Conservation (phyloP, 352 stramenopile species). For the Thalassiosira sp. region DNA sequence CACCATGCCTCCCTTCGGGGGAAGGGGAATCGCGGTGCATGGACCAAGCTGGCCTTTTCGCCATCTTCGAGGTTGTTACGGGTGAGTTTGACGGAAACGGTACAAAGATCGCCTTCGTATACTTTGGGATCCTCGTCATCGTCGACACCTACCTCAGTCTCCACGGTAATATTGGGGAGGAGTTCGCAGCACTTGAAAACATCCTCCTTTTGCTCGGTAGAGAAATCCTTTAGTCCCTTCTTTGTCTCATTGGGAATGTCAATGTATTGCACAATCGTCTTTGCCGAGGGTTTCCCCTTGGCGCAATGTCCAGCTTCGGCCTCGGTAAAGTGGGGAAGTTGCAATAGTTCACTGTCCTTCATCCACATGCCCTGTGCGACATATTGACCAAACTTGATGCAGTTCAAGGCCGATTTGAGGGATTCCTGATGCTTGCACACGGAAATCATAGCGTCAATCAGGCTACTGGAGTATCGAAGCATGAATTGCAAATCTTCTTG, state of each 20-base stretch:
- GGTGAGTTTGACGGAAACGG: slow-evolving; percentile 93
- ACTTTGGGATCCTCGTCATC: slow-evolving; percentile 92
- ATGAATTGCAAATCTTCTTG: slow-evolving; percentile 92
- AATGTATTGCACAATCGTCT: slow-evolving; percentile 93
- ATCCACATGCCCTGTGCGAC: slow-evolving; percentile 96
- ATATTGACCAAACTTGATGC: slow-evolving; percentile 97
- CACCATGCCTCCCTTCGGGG: slow-evolving; percentile 96
- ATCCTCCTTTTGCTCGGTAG: slow-evolving; percentile 90
- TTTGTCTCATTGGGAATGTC: slow-evolving; percentile 88
- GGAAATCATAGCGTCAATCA: slow-evolving; percentile 99
- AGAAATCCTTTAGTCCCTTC: slow-evolving; percentile 91
- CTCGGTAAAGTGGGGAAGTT: slow-evolving; percentile 85
- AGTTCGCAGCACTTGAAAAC: slow-evolving; percentile 91
- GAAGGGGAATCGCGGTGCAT: slow-evolving; percentile 94
- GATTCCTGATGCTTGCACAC: slow-evolving; percentile 95
- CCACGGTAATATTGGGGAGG: slow-evolving; percentile 92
- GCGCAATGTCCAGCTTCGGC: slow-evolving; percentile 91
- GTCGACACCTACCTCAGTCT: slow-evolving; percentile 88
- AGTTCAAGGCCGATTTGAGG: slow-evolving; percentile 92
- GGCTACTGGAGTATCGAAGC: slow-evolving; percentile 91
- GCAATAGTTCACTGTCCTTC: slow-evolving; percentile 82
- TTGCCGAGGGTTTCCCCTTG: slow-evolving; percentile 85
- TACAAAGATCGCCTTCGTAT: slow-evolving; percentile 98
- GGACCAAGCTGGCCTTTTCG: slow-evolving; percentile 92
- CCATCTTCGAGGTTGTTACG: slow-evolving; percentile 95